Conservation (phyloP, 163 green algal genomes). For the Scenedesmus sp. region DNA sequence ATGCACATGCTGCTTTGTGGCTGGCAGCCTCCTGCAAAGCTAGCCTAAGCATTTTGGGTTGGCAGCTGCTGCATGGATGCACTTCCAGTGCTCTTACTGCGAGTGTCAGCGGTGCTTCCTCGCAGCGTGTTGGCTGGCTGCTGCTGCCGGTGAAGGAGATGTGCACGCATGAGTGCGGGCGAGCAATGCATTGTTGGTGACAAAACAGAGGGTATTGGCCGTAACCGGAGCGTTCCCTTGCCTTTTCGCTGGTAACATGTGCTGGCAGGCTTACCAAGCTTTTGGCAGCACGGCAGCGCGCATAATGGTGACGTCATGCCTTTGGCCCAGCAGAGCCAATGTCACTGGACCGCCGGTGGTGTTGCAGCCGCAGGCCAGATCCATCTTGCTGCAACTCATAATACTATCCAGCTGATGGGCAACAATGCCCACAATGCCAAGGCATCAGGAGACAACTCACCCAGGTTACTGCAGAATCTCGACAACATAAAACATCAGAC, state of each 20-base stretch:
- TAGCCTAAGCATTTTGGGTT: background rate
- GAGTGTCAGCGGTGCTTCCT: background rate
- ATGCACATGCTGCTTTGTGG: background rate
- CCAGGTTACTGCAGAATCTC: no score
- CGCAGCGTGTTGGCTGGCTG: background rate
- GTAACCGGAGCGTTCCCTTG: background rate
- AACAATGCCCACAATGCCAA: no score
- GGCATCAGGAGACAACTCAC: no score
- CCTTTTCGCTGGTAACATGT: constrained; percentile 1
- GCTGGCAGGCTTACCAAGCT: background rate
- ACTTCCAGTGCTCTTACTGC: background rate
- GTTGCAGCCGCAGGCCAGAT: no score
- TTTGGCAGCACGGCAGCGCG: no score
- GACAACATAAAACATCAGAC: no score
- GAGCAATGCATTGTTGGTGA: background rate
- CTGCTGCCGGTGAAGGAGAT: no score
- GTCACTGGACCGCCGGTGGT: no score
- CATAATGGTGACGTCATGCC: no score
- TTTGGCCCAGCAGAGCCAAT: no score
- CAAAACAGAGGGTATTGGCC: constrained; percentile 9
- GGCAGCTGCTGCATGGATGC: background rate
- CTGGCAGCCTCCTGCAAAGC: background rate
- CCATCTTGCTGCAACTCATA: no score
- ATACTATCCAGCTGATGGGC: no score
- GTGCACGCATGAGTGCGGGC: background rate